Percentiles rank a stretch among this genome's conserved stretches.
phyloP scores from a whole-genome alignment of 2,329 filamentous ascomycete genomes.

The Tolypocladium ophioglossoides region DNA sequence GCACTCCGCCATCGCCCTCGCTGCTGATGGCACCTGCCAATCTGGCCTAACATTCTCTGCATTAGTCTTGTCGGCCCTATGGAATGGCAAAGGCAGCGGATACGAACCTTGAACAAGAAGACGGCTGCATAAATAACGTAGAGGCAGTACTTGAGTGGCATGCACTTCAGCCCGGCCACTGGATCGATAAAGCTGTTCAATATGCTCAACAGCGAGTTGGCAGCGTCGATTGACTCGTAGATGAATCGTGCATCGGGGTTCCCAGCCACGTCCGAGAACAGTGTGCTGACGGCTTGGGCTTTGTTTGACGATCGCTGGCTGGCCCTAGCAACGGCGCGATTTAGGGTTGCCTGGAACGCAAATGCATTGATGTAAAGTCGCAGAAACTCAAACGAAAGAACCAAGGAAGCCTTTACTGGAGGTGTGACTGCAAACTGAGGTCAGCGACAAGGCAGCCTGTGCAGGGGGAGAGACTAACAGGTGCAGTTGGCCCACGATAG shows the following conservation, averaged over 20 bases:
- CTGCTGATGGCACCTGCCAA: constrained; percentile 48
- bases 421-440: constrained; percentile 37
- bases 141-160: constrained; percentile 54
- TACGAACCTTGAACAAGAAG: constrained; percentile 49
- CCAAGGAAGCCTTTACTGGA: constrained; percentile 54
- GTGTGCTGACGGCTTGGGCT: constrained; percentile 23
- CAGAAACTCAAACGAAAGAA: constrained; percentile 63
- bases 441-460: neutral
- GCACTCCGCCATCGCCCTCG: constrained; percentile 43
- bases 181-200: constrained; percentile 51
- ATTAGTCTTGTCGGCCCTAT: neutral
- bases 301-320: constrained; percentile 23
- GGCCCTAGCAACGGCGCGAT: constrained; percentile 27
- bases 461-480: constrained; percentile 31
- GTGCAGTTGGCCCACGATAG: constrained; percentile 56
- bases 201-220: constrained; percentile 49
- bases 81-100: too few species aligned
- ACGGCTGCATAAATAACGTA: constrained; percentile 54
- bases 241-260: constrained; percentile 56
- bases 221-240: constrained; percentile 54
- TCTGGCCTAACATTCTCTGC: constrained; percentile 28
- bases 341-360: constrained; percentile 60
- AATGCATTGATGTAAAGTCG: constrained; percentile 67
- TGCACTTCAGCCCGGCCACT: constrained; percentile 46
- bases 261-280: constrained; percentile 43